These are phyloP conservation scores for Usnea hakonensis DNA, from an alignment of 495 filamentous ascomycete species.

Conservation along the genomic window DNA sequence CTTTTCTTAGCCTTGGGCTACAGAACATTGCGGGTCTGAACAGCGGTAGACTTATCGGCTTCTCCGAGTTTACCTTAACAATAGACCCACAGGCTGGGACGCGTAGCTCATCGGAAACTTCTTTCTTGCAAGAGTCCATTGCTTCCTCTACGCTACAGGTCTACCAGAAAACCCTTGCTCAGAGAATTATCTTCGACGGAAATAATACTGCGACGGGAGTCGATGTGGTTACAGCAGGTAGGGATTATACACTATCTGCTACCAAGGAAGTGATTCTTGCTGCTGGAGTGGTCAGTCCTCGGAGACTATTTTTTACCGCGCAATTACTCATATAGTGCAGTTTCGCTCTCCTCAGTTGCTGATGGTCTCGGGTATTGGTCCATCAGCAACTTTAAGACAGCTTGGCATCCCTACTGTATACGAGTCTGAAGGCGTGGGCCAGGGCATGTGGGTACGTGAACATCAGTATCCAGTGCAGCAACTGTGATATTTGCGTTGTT, in stretches of 20 bases:
- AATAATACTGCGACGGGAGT: conserved; percentile 8
- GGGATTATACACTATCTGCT: conserved; percentile 33
- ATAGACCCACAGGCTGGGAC: not conserved
- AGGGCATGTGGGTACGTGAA: no score
- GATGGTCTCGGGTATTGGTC: no score
- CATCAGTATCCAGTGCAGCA: no score
- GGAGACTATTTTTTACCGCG: no score
- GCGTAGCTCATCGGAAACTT: conserved; percentile 29
- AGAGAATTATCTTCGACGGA: conserved; percentile 9
- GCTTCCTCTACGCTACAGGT: conserved; percentile 5
- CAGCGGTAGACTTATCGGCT: conserved; percentile 29
- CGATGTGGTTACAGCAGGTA: not conserved
- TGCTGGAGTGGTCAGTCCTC: conserved; percentile 39
- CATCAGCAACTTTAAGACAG: no score
- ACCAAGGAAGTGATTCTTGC: conserved; percentile 50
- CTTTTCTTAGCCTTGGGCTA: conserved; percentile 30
- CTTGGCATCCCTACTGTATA: no score
- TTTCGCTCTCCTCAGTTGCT: no score
- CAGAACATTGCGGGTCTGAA: conserved; percentile 26
- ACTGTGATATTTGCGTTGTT: no score
- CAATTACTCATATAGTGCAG: no score
- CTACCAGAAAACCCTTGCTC: conserved; percentile 3
- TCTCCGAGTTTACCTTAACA: no score
- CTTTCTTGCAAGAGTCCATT: conserved; percentile 13
- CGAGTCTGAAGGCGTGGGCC: no score